A percentile compares a stretch with the other conserved stretches of the same genome.
phyloP scores from a whole-genome alignment of 345 rosid genomes.

The Geranium rotundifolium region DNA sequence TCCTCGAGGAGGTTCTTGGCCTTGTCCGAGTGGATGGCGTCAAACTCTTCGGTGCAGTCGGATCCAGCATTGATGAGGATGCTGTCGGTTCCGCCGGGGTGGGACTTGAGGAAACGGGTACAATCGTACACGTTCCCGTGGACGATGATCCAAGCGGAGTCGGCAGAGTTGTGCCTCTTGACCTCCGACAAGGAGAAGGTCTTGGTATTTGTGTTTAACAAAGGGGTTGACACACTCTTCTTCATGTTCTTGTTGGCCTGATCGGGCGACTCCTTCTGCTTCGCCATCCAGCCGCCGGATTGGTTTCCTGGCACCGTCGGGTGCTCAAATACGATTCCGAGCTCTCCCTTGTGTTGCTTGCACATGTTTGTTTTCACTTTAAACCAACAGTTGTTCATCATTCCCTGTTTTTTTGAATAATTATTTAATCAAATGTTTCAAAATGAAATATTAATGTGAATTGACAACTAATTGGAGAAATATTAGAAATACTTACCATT shows the following conservation, averaged over 20 bases:
- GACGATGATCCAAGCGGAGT: conserved; percentile 87
- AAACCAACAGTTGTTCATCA: conserved; percentile 19
- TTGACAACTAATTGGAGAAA: too few species aligned
- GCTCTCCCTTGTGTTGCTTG: too few species aligned
- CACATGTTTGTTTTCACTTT: too few species aligned
- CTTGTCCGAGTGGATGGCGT: conserved; percentile 35
- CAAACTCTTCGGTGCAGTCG: conserved; percentile 63
- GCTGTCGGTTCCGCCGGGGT: conserved; percentile 81
- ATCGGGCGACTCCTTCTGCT: conserved; percentile 46
- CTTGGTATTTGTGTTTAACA: conserved; percentile 69
- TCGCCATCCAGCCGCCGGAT: conserved; percentile 97
- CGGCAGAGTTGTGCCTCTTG: conserved; percentile 47
- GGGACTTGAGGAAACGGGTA: conserved; percentile 77
- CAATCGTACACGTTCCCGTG: conserved; percentile 88
- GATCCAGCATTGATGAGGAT: conserved; percentile 82
- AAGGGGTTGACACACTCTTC: conserved; percentile 80
- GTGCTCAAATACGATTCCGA: too few species aligned
- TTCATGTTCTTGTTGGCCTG: conserved; percentile 39
- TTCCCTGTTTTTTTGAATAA: conserved; percentile 41
- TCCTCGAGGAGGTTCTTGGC: conserved; percentile 75
- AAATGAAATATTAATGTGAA: too few species aligned
- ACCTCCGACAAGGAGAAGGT: conserved; percentile 62
- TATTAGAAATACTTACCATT: conserved; percentile 36
- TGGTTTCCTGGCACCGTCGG: conserved; percentile 73
- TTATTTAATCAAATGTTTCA: too few species aligned